Evolutionary conservation across 768 basidiomycete genomes (phyloP).

Genomic region (Podaxis carcinomalis): DNA sequence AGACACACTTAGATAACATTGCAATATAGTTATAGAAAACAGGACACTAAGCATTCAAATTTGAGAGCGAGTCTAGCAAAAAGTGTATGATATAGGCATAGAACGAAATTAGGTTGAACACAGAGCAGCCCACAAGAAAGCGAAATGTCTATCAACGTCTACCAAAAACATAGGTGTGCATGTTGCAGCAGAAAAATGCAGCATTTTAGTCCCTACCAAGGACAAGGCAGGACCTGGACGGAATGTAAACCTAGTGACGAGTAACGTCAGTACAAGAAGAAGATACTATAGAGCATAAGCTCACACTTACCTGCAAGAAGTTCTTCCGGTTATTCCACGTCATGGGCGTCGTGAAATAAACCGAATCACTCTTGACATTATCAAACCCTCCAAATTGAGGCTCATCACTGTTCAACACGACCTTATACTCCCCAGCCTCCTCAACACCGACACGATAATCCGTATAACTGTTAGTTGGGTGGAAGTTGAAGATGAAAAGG

Average conservation of each 20-base stretch:
- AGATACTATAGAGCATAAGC: not conserved
- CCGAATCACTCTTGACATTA: constrained; percentile 59
- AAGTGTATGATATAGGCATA: not conserved
- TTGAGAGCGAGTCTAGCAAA: not conserved
- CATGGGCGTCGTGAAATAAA: constrained; percentile 77
- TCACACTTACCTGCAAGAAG: constrained; percentile 66
- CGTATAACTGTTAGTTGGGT: constrained; percentile 83
- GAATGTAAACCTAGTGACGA: constrained; percentile 58
- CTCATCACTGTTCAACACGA: constrained; percentile 83
- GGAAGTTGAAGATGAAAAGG: constrained; percentile 97
- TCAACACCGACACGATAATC: constrained; percentile 95
- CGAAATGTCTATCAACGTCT: not conserved
- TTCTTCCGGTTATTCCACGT: constrained; percentile 95
- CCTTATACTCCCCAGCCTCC: constrained; percentile 75
- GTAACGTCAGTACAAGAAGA: not conserved
- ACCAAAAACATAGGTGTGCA: not conserved
- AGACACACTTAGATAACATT: not conserved
- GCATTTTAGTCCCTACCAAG: constrained; percentile 39
- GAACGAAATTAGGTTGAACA: not conserved
- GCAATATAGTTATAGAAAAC: not conserved
- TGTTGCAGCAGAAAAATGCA: not conserved
- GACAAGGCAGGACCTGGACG: constrained; percentile 62
- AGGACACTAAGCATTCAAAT: not conserved
- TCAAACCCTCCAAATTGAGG: constrained; percentile 87
- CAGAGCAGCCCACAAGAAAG: not conserved